These are phyloP conservation scores for Cladosporium sphaerospermum DNA, from an alignment of 2,329 filamentous ascomycete species.

Conservation along the genomic window DNA sequence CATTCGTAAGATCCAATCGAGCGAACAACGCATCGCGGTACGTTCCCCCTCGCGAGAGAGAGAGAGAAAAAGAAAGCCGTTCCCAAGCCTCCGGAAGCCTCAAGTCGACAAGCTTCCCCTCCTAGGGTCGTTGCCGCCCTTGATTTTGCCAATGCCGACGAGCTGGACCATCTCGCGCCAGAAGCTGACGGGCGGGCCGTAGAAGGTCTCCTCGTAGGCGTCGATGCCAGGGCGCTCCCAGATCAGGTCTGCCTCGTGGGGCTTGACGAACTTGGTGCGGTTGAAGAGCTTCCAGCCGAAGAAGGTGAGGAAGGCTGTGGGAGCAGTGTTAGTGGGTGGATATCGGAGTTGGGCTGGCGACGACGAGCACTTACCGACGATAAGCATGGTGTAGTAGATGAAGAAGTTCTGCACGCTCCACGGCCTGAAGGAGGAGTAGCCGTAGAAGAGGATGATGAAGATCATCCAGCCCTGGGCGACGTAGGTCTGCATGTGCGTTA, in stretches of 20 bases:
- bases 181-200: constrained; percentile 46
- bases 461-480: constrained; percentile 28
- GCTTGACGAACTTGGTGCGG: constrained; percentile 49
- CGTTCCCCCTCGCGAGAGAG: too few species aligned
- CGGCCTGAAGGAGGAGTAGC: constrained; percentile 48
- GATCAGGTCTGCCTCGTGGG: constrained; percentile 53
- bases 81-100: neutral
- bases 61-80: too few species aligned
- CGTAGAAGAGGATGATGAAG: constrained; percentile 44
- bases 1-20: too few species aligned
- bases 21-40: too few species aligned
- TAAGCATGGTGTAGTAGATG: constrained; percentile 42
- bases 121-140: constrained; percentile 19
- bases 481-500: constrained; percentile 18
- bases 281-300: constrained; percentile 60
- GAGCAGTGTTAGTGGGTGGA: constrained; percentile 22
- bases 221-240: constrained; percentile 59
- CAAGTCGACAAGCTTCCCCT: constrained; percentile 10
- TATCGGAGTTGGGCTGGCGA: too few species aligned
- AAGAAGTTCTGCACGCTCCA: constrained; percentile 42
- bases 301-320: constrained; percentile 47
- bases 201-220: constrained; percentile 50
- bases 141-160: constrained; percentile 30
- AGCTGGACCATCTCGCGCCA: constrained; percentile 50
- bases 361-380: constrained; percentile 14